Evolutionary conservation across 495 filamentous ascomycete species (phyloP).

Genomic region (Aspergillus funiculosus): DNA sequence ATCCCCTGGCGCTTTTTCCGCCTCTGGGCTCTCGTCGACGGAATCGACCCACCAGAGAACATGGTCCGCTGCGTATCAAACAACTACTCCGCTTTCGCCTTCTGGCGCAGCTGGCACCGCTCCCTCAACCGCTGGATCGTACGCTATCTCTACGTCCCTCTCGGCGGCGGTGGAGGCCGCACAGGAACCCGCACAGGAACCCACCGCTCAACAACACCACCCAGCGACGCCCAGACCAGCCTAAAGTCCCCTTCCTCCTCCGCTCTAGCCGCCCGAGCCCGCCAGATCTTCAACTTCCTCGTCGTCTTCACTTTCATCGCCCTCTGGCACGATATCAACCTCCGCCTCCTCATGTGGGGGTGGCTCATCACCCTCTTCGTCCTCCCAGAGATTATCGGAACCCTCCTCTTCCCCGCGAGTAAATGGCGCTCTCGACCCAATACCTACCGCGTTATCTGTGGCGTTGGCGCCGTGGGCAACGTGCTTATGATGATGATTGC

Average conservation of each 20-base stretch:
- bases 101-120: conserved; percentile 96
- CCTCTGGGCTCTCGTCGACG: conserved; percentile 84
- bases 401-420: conserved; percentile 60
- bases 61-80: conserved; percentile 96
- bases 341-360: conserved; percentile 91
- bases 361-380: conserved; percentile 95
- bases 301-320: conserved; percentile 97
- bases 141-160: conserved; percentile 88
- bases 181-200: conserved; percentile 39
- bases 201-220: conserved; percentile 22
- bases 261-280: conserved; percentile 27
- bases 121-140: conserved; percentile 91
- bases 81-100: conserved; percentile 86
- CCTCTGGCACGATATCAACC: conserved; percentile 94
- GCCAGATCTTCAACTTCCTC: conserved; percentile 60
- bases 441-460: conserved; percentile 72
- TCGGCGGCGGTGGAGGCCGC: conserved; percentile 60
- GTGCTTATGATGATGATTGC: conserved; percentile 94
- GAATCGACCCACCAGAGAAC: conserved; percentile 94
- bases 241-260: conserved; percentile 15
- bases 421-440: conserved; percentile 64
- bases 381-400: conserved; percentile 73
- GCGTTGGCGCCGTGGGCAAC: conserved; percentile 79
- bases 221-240: conserved; percentile 51
- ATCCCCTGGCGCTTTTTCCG: conserved; percentile 98